These are phyloP conservation scores for Sechiopsis laciniata DNA, from an alignment of 306 rosid species.

Conservation along the genomic window DNA sequence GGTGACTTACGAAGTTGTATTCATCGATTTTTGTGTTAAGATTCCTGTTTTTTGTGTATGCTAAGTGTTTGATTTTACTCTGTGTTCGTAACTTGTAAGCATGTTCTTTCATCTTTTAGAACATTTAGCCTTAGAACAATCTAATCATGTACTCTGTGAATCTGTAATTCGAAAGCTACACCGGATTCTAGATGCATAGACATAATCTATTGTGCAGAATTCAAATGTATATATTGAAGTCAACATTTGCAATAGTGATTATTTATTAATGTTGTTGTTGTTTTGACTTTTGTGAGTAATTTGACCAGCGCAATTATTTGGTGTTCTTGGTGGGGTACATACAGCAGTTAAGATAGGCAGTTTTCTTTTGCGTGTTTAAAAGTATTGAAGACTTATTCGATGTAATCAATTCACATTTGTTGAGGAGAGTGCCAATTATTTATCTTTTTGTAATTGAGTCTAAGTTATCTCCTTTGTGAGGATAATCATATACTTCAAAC, in stretches of 20 bases:
- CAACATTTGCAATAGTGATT: background rate
- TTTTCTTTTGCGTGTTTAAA: background rate
- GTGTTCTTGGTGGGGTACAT: background rate
- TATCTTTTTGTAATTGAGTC: conserved; percentile 6
- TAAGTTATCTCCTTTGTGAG: background rate
- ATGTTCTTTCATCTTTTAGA: conserved; percentile 9
- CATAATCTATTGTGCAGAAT: background rate
- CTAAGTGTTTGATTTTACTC: conserved; percentile 12
- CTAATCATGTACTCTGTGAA: background rate
- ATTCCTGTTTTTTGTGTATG: conserved; percentile 1
- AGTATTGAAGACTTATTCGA: background rate
- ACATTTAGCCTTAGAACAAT: background rate
- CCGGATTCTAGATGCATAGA: background rate
- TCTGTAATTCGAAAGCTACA: conserved; percentile 3
- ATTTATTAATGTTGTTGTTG: background rate
- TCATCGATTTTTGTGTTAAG: conserved; percentile 11
- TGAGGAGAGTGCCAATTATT: background rate
- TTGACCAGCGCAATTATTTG: background rate
- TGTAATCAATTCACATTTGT: conserved; percentile 5
- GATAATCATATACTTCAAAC: background rate
- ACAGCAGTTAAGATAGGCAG: background rate
- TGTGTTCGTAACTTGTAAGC: background rate
- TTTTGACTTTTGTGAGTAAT: background rate
- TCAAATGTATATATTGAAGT: background rate
- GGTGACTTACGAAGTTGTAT: conserved; percentile 38